Evolutionary conservation across 352 stramenopile genomes (phyloP).

Genomic region (Halophytophthora batemanensis): DNA sequence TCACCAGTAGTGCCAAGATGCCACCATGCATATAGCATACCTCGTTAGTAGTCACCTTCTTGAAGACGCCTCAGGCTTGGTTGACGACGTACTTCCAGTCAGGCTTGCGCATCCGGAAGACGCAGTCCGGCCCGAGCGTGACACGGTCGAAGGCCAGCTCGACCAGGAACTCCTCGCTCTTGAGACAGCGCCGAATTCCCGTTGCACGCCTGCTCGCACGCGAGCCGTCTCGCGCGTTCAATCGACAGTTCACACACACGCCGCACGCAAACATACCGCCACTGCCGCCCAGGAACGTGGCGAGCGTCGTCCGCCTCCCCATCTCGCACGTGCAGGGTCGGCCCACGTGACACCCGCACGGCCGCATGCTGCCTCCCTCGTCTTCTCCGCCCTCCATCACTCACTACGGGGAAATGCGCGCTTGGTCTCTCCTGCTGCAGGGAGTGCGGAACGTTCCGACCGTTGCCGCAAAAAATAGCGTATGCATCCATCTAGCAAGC

Average conservation of each 20-base stretch:
- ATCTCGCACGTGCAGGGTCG: slow-evolving; percentile 65
- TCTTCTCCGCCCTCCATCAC: slow-evolving; percentile 24
- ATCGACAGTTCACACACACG: slow-evolving; percentile 53
- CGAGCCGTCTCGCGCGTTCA: slow-evolving; percentile 36
- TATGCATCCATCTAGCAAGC: too few species aligned
- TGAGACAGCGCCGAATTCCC: slow-evolving; percentile 36
- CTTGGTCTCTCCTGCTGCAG: too few species aligned
- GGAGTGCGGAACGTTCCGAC: too few species aligned
- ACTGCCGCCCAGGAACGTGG: neutral
- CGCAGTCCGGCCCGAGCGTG: slow-evolving; percentile 32
- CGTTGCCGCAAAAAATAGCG: too few species aligned
- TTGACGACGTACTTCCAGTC: slow-evolving; percentile 62
- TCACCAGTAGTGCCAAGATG: neutral
- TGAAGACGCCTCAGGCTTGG: too few species aligned
- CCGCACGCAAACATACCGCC: slow-evolving; percentile 31
- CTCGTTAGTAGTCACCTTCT: too few species aligned
- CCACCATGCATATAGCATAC: too few species aligned
- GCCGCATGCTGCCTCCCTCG: slow-evolving; percentile 49
- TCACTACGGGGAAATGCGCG: too few species aligned
- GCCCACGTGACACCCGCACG: slow-evolving; percentile 55
- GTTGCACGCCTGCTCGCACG: slow-evolving; percentile 14
- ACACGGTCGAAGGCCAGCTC: slow-evolving; percentile 40
- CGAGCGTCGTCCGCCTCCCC: slow-evolving; percentile 5
- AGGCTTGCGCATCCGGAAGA: slow-evolving; percentile 55
- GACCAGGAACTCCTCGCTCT: slow-evolving; percentile 39